phyloP scores from a whole-genome alignment of 495 filamentous ascomycete genomes.

The Astrothelium macrocarpum region DNA sequence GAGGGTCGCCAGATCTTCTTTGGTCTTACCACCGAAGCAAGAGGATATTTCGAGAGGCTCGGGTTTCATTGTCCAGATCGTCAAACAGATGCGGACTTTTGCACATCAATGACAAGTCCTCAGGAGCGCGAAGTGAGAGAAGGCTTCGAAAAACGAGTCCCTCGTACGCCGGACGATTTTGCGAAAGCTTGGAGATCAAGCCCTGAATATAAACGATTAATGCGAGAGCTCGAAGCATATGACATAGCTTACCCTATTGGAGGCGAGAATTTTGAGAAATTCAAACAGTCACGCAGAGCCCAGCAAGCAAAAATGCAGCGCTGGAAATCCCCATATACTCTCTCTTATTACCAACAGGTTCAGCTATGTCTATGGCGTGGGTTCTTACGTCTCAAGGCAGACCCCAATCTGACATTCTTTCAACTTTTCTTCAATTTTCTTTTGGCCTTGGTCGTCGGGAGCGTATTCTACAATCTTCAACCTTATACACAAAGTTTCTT shows the following conservation, averaged over 20 bases:
- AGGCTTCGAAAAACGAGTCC: slow-evolving; percentile 22
- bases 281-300: slow-evolving; percentile 37
- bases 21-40: slow-evolving; percentile 48
- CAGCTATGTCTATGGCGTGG: slow-evolving; percentile 51
- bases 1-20: slow-evolving; percentile 37
- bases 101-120: slow-evolving; percentile 21
- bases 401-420: slow-evolving; percentile 58
- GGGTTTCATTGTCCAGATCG: slow-evolving; percentile 29
- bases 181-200: slow-evolving; percentile 13
- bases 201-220: not conserved
- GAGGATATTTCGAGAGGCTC: slow-evolving; percentile 48
- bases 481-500: slow-evolving; percentile 59
- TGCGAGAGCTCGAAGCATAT: slow-evolving; percentile 11
- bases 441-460: slow-evolving; percentile 69
- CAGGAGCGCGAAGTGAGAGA: slow-evolving; percentile 17
- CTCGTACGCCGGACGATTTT: slow-evolving; percentile 19
- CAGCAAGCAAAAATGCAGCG: slow-evolving; percentile 48
- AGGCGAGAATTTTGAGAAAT: slow-evolving; percentile 40
- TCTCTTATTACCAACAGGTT: slow-evolving; percentile 8
- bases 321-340: slow-evolving; percentile 9
- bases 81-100: slow-evolving; percentile 23
- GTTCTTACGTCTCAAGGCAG: slow-evolving; percentile 55
- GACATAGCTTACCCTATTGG: slow-evolving; percentile 4
- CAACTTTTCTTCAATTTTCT: slow-evolving; percentile 58
- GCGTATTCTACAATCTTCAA: slow-evolving; percentile 67